Evolutionary conservation across 1,284 basidiomycete genomes (phyloP), one percentile per base, ranked within the genome.

Genomic region (Ustilago hordei): DNA sequence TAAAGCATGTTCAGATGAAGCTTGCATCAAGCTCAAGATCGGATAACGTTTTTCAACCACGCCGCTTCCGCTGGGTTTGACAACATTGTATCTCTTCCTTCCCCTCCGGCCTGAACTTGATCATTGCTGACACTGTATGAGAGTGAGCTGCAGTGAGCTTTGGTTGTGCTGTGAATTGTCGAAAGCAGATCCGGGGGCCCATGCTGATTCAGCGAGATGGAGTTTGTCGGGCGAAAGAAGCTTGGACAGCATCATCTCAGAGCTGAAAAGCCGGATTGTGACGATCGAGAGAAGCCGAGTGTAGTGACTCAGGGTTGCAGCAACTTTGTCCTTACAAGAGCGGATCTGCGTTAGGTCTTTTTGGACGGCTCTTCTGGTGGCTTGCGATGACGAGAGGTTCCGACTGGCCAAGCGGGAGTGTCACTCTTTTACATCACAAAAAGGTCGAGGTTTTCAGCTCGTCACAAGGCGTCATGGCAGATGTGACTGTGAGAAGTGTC

Each of bases 401-500:
- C 7, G 8, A 19, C 13, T 45, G 17, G n/a, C 43, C 39, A 15
- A 15, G 7, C 17, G 39, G 17, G 11, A 41, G 11, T 15, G n/a
- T 45, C 43, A 19, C 13, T 11, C 39, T 13, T n/a, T 17, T 19
- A 45, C 43, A 45, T n/a, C 43, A 12, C 36, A 32, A 48, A 19
- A 35, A 54, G 36, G 41, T 59, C 56, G 50, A 64, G 63, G 56
- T 39, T 45, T 31, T 17, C 11, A 32, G 17, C 4, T 11, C 23
- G 28, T 17, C 17, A 41, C 11, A 53, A 43, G 50, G 41, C 63
- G 63, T 64, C 62, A 64, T 32, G 38, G 41, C 54, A 28, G 23
- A 28, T 28, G 23, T 28, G 23, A 28, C 23, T 28, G 3, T 28
- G 23, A 28, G 23, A 28, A 28, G 19, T 35, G 52, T 34, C 17